Percentiles rank a stretch among this genome's conserved stretches.
Conservation (phyloP, 805 yeast species). For the Brettanomyces nanus region DNA sequence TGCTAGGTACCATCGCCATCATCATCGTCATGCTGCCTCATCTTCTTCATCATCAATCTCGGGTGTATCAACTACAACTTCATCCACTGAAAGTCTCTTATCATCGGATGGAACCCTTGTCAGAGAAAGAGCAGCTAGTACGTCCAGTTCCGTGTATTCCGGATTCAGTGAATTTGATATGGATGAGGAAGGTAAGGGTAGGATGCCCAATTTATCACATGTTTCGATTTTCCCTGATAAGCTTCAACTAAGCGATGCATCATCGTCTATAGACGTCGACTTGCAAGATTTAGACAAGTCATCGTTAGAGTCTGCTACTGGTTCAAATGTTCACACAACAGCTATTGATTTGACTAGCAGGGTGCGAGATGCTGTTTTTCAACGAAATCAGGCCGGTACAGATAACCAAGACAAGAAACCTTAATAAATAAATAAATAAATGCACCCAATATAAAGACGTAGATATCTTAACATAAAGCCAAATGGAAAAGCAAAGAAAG, state of each 20-base stretch:
- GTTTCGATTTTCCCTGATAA: conserved; percentile 28
- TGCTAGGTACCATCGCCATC: background rate
- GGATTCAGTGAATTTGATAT: conserved; percentile 19
- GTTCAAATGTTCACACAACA: conserved; percentile 1
- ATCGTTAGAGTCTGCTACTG: conserved; percentile 1
- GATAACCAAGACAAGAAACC: background rate
- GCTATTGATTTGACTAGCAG: conserved; percentile 8
- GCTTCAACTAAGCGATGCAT: conserved; percentile 15
- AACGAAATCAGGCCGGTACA: conserved; percentile 11
- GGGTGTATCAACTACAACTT: background rate
- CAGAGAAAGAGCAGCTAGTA: conserved; percentile 6
- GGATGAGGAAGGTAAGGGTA: conserved; percentile 11
- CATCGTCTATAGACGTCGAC: conserved; percentile 6
- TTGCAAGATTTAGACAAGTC: background rate
- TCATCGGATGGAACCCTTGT: conserved; percentile 5
- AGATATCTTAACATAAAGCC: too few relatives aligned
- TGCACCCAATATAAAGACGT: background rate
- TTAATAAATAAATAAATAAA: background rate
- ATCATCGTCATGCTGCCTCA: background rate
- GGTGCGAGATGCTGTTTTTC: conserved; percentile 20
- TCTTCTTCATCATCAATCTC: background rate
- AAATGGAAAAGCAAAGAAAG: too few relatives aligned
- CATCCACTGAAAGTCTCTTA: background rate
- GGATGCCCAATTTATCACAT: conserved; percentile 22
- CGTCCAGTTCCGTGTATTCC: conserved; percentile 18